Base-by-base conservation (phyloP, 108 stramenopile genomes). In the Asterionellopsis glacialis region DNA sequence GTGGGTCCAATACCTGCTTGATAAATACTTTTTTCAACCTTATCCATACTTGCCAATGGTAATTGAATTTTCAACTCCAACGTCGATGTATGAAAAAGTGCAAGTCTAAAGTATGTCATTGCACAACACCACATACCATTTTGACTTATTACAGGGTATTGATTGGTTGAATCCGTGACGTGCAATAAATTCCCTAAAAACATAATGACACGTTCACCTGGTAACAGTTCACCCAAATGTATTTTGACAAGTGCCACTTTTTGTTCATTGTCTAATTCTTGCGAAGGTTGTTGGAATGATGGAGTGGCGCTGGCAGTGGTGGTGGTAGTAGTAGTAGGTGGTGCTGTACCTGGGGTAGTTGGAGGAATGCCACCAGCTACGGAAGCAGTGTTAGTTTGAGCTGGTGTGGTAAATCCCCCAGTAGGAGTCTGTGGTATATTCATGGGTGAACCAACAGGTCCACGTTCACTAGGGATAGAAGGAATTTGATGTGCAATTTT, bases 21-120 rank as follows among this genome's bases (percentile, higher is more conserved):
- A 45, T 77, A 77, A 28, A 77, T 73, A 9, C 68, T 72, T 48
- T 83, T 87, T 63, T 93, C 92, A 4, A 93, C 83, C n/a, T 83
- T 71, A 54, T 93, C 92, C 23, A 93, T 90, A 28, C 73, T 74
- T 11, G 86, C 84, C 52, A 93, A 65, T 14, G 92, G 92, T 66
- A 90, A 79, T 68, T 93, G 78, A 7, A 83, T 52, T 4, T 52
- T 21, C 26, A 22, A 16, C 9, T 59, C 19, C 21, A 19, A 10
- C 23, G 45, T 21, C 38, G 48, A 52, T 27, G 79, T 80, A 53
- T 77, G 74, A 63, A 93, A 90, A 41, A 93, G 63, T 28, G 82
- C 69, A 19, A 93, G 59, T 1, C 91, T 73, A 70, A 90, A 93
- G 64, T 75, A 85, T 9, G 91, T 88, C 84, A 90, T 82, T 64